phyloP scores from a whole-genome alignment of 805 yeast genomes.

The Saturnispora quitensis region DNA sequence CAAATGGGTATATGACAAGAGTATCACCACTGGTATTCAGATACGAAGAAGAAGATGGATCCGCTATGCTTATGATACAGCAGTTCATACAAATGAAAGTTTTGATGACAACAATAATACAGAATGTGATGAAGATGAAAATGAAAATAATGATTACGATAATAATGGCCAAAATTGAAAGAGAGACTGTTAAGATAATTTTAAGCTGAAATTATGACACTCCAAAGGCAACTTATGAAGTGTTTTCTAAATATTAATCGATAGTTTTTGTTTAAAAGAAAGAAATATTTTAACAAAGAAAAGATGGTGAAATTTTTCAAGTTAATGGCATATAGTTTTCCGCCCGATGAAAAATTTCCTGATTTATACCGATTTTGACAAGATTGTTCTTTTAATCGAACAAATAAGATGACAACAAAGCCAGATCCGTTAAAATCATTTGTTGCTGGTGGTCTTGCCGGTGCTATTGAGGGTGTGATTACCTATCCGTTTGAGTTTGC shows the following conservation, averaged over 20 bases:
- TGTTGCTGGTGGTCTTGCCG: slow-evolving; percentile 93
- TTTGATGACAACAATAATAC: slow-evolving; percentile 10
- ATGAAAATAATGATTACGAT: not conserved
- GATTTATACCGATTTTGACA: not conserved
- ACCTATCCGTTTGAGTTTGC: slow-evolving; percentile 98
- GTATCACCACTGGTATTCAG: slow-evolving; percentile 16
- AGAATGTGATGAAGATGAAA: not conserved
- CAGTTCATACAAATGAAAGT: slow-evolving; percentile 14
- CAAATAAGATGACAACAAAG: not conserved
- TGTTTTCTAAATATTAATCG: too few relatives aligned
- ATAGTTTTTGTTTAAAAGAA: not conserved
- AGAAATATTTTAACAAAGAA: not conserved
- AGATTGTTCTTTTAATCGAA: not conserved
- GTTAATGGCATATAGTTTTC: not conserved
- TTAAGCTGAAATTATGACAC: not conserved
- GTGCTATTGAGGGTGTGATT: slow-evolving; percentile 86
- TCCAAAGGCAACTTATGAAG: not conserved
- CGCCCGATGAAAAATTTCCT: not conserved
- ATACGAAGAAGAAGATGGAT: slow-evolving; percentile 65
- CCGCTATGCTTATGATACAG: slow-evolving; percentile 31
- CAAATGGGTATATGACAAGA: slow-evolving; percentile 76
- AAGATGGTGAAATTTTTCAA: not conserved
- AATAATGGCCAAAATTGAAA: not conserved
- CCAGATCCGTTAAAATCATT: slow-evolving; percentile 75
- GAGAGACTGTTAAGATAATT: not conserved